phyloP scores from a whole-genome alignment of 2,329 filamentous ascomycete species.

The Thyridium curvatum region DNA sequence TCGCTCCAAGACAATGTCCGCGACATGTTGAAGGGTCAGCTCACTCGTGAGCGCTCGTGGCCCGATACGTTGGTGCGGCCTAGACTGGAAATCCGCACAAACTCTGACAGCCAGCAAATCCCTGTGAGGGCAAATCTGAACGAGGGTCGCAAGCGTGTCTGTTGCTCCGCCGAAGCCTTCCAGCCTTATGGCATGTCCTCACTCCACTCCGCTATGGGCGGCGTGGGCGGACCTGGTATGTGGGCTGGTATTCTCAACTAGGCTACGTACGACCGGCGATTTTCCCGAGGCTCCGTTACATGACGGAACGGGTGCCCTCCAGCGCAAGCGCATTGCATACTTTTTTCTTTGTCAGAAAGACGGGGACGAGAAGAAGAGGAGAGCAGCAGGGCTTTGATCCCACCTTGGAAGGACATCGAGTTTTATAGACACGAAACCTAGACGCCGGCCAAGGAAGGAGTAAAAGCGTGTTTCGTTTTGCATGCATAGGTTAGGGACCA shows the following conservation, averaged over 20 bases:
- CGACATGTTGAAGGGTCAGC: conserved; percentile 44
- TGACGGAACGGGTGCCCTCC: conserved; percentile 9
- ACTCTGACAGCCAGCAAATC: conserved; percentile 22
- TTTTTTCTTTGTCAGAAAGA: conserved; percentile 22
- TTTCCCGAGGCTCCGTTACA: conserved; percentile 5
- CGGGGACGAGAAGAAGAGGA: conserved; percentile 13
- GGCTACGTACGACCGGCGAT: conserved; percentile 9
- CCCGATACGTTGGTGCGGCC: conserved; percentile 31
- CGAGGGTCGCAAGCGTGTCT: conserved; percentile 57
- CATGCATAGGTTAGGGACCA: too few relatives aligned
- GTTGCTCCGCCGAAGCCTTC: conserved; percentile 55
- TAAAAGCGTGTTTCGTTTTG: too few relatives aligned
- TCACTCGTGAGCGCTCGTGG: conserved; percentile 23
- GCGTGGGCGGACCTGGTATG: conserved; percentile 54
- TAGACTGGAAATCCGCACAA: conserved; percentile 20
- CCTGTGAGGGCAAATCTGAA: conserved; percentile 34
- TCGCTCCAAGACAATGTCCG: conserved; percentile 63
- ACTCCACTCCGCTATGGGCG: conserved; percentile 43
- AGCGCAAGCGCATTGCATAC: conserved; percentile 21
- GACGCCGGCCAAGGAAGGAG: too few relatives aligned
- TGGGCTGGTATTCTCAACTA: conserved; percentile 59
- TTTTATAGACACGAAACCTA: too few relatives aligned
- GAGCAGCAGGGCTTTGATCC: conserved; percentile 25
- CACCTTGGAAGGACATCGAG: conserved; percentile 14
- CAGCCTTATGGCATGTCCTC: conserved; percentile 38